Base-by-base conservation (phyloP, 2,329 filamentous ascomycete genomes). In the Trichothecium sympodiale region DNA sequence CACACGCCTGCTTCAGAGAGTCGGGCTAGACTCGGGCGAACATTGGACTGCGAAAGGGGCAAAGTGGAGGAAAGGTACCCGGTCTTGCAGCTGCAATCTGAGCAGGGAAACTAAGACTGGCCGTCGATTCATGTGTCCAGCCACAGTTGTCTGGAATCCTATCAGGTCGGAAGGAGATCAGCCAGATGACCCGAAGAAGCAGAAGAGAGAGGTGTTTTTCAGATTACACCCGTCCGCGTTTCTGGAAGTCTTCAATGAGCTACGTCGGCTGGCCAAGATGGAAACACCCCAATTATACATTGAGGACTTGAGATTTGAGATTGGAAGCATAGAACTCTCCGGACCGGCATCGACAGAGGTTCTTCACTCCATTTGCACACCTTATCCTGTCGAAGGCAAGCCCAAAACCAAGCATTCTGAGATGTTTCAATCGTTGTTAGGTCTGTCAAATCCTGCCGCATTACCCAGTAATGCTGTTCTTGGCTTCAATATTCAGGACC, bases 141-240 rank as follows among this genome's bases (percentile, higher is more conserved):
- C 78, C 4, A 81, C 74, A 0, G 59, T 94, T 20, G 58, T 94
- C 10, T 94, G 87, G 86, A 80, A 80, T 52, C 69, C 73, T 28
- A 6, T 48, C 41, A 43, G 55, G 4, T 42, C 46, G 15, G 20
- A 51, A 41, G 44, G 56, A 4, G 39, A 39, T 2, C 35, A 40
- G 7, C 27, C 31, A n/a, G 31, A 32, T 4, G 41, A 52, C 8
- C 38, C 43, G 2, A 49, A 39, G 28, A 54, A 51, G 41, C 18
- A 17, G 0, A 51, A 55, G 28, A 48, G 59, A 54, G 64, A 69
- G 13, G 52, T 84, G 1, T 76, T 89, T 38, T 57, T 95, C 35
- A 71, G 88, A 37, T 62, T 89, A 2, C 89, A 96, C 53, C 91
- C 91, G 3, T 80, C 87, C 15, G 80, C 82, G 6, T 89, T 86